Conservation (phyloP, 306 rosid genomes). For the Erythrophleum fordii region DNA sequence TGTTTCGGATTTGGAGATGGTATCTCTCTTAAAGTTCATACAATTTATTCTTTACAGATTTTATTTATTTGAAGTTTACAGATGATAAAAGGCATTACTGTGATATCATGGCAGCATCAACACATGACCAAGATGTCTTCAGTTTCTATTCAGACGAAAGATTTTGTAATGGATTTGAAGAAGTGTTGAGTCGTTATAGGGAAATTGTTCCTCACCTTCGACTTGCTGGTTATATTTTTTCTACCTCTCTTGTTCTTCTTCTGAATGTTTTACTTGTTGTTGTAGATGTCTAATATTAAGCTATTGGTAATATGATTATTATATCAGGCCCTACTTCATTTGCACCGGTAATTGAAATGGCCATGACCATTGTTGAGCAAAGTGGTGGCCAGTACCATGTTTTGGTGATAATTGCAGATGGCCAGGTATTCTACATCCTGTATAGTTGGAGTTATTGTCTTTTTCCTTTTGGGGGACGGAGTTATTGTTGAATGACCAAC, state of each 20-base stretch:
- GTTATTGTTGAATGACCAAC: slow-evolving; percentile 18
- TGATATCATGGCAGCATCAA: slow-evolving; percentile 69
- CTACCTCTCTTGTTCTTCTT: slow-evolving; percentile 12
- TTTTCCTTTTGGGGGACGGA: neutral
- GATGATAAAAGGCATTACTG: slow-evolving; percentile 33
- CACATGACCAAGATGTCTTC: slow-evolving; percentile 92
- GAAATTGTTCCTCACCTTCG: slow-evolving; percentile 80
- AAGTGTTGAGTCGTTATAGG: slow-evolving; percentile 74
- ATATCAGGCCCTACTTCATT: slow-evolving; percentile 92
- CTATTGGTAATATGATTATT: slow-evolving; percentile 20
- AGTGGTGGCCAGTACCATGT: slow-evolving; percentile 86
- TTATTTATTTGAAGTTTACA: slow-evolving; percentile 24
- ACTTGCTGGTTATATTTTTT: slow-evolving; percentile 75
- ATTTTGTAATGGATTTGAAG: slow-evolving; percentile 92
- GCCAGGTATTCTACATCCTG: slow-evolving; percentile 71
- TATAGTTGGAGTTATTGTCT: neutral
- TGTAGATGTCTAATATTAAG: slow-evolving; percentile 23
- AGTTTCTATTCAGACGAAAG: slow-evolving; percentile 78
- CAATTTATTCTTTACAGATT: neutral
- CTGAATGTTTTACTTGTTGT: slow-evolving; percentile 3
- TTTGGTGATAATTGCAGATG: slow-evolving; percentile 81
- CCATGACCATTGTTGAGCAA: slow-evolving; percentile 91
- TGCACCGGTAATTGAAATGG: slow-evolving; percentile 93
- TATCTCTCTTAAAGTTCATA: slow-evolving; percentile 39
- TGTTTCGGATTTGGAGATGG: slow-evolving; percentile 99